Percentiles rank a stretch among this genome's conserved stretches.
These are phyloP conservation scores for Eucalyptus tenuipes DNA, from an alignment of 345 rosid genomes.

Conservation along the genomic window DNA sequence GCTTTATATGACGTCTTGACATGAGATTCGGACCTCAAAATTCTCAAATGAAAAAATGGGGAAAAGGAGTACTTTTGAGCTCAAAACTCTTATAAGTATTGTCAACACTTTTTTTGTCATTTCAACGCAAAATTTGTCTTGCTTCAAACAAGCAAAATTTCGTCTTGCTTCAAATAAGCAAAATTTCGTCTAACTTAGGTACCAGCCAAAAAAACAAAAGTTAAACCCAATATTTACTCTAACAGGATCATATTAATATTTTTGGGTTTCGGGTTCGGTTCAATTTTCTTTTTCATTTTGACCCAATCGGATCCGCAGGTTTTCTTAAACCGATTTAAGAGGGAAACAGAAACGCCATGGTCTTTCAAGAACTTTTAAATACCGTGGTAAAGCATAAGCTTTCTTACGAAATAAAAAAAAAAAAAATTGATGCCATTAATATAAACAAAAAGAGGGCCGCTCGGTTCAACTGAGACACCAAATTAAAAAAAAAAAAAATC, in stretches of 20 bases:
- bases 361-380: neutral
- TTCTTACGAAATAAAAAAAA: neutral
- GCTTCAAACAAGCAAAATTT: neutral
- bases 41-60: neutral
- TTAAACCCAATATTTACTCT: neutral
- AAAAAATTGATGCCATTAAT: neutral
- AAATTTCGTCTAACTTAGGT: too few species aligned
- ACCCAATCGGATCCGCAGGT: neutral
- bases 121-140: neutral
- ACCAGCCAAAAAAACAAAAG: too few species aligned
- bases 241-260: neutral
- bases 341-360: neutral
- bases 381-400: neutral
- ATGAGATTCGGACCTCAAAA: rapidly evolving
- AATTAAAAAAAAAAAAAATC: neutral
- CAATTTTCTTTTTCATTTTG: neutral
- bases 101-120: neutral
- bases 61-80: neutral
- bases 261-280: neutral
- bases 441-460: neutral
- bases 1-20: neutral
- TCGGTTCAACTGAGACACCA: neutral
- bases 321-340: neutral
- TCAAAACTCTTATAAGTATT: neutral
- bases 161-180: too few species aligned